These are phyloP conservation scores for Drechslerella dactyloides DNA, from an alignment of 2,329 filamentous ascomycete species.

Conservation along the genomic window DNA sequence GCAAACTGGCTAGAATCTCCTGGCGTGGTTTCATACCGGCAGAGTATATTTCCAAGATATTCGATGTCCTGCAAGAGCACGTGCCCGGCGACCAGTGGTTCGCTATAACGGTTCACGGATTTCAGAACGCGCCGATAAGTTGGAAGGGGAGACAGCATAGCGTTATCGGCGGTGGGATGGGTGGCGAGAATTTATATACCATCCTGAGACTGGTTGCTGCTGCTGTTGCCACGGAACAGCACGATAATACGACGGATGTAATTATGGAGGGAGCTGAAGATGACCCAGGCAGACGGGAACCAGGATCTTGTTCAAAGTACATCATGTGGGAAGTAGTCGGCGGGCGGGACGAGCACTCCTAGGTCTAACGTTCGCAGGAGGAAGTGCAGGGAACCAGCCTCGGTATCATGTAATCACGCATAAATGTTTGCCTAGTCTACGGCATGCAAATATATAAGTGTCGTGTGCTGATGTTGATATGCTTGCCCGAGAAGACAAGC, in stretches of 20 bases:
- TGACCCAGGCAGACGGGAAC: neutral
- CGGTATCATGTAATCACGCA: no score
- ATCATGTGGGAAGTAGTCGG: conserved; percentile 53
- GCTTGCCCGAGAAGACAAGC: no score
- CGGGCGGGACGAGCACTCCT: conserved; percentile 54
- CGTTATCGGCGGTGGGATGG: conserved; percentile 45
- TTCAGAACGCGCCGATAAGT: conserved; percentile 54
- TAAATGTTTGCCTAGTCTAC: no score
- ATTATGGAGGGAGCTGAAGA: conserved; percentile 18
- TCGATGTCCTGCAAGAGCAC: conserved; percentile 10
- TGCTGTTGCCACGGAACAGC: conserved; percentile 12
- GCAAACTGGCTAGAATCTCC: conserved; percentile 50
- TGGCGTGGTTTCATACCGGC: conserved; percentile 54
- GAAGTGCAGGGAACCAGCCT: no score
- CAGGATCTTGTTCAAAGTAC: conserved; percentile 13
- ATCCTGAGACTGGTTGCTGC: conserved; percentile 43
- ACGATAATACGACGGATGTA: conserved; percentile 12
- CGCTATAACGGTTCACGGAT: conserved; percentile 52
- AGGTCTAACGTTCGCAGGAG: no score
- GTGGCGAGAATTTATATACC: conserved; percentile 54
- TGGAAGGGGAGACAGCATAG: conserved; percentile 53
- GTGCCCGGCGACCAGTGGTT: conserved; percentile 48
- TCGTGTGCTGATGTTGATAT: no score
- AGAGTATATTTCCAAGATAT: conserved; percentile 51
- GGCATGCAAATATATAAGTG: no score